phyloP scores from a whole-genome alignment of 2,329 filamentous ascomycete genomes.

The Diaporthe capsici region DNA sequence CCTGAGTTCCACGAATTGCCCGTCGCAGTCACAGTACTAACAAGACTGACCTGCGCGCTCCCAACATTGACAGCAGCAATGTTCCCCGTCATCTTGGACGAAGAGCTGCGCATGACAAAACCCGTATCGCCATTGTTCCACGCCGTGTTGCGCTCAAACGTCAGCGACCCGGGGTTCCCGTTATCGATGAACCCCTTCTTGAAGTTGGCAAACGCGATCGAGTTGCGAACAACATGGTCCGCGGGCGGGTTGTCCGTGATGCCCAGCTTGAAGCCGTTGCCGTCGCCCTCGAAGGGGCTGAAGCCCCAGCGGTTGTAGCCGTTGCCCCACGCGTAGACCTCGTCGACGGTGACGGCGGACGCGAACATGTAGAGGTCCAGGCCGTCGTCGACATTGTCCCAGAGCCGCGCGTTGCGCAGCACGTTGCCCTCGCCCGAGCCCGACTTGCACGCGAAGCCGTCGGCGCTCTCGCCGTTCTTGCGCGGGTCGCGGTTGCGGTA shows the following conservation, averaged over 20 bases:
- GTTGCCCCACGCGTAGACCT: conserved; percentile 62
- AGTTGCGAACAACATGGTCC: conserved; percentile 60
- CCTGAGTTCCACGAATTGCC: conserved; percentile 16
- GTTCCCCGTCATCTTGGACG: conserved; percentile 16
- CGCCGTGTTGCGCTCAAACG: conserved; percentile 58
- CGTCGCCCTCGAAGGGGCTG: conserved; percentile 58
- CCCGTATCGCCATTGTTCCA: conserved; percentile 56
- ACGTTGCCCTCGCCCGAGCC: conserved; percentile 61
- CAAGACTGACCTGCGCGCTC: conserved; percentile 5
- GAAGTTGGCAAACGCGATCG: conserved; percentile 59
- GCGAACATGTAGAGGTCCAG: conserved; percentile 44
- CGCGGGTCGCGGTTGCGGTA: conserved; percentile 61
- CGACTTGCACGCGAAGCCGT: conserved; percentile 63
- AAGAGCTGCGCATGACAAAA: conserved; percentile 1
- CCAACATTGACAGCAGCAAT: conserved; percentile 15
- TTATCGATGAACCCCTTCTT: conserved; percentile 63
- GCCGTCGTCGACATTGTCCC: conserved; percentile 66
- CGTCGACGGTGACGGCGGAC: conserved; percentile 58
- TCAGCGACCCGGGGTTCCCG: conserved; percentile 56
- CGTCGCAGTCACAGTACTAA: conserved; percentile 3
- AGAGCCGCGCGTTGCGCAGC: conserved; percentile 60
- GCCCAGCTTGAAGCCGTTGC: conserved; percentile 64
- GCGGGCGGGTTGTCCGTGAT: conserved; percentile 54
- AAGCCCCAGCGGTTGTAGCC: conserved; percentile 62
- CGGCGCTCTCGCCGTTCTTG: conserved; percentile 66